Evolutionary conservation across 331 rosid genomes (phyloP).

Genomic region (Telfairia occidentalis): DNA sequence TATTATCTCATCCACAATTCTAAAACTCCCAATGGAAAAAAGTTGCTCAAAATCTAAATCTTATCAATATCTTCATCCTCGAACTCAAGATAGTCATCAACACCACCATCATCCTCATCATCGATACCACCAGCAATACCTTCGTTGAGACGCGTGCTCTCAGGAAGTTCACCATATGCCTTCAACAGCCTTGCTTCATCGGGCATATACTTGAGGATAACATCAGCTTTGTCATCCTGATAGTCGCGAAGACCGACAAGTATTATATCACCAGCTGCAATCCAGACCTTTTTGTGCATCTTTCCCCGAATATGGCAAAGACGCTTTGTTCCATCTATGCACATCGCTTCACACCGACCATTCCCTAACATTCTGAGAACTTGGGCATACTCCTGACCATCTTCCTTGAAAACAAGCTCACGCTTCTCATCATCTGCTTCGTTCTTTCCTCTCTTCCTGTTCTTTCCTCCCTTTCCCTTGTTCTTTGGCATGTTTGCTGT

Average conservation of each 20-base stretch:
- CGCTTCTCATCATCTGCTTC: slow-evolving; percentile 11
- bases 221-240: slow-evolving; percentile 9
- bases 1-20: not conserved
- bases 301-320: slow-evolving; percentile 5
- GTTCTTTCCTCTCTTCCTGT: slow-evolving; percentile 11
- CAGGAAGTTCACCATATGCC: slow-evolving; percentile 10
- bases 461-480: slow-evolving; percentile 15
- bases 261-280: slow-evolving; percentile 4
- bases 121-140: slow-evolving; percentile 10
- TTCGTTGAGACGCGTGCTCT: slow-evolving; percentile 8
- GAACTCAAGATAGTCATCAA: not conserved
- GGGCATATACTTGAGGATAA: slow-evolving; percentile 7
- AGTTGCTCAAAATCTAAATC: not conserved
- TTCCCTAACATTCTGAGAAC: slow-evolving; percentile 13
- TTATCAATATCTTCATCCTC: slow-evolving; percentile 6
- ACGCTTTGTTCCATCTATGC: slow-evolving; percentile 8
- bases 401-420: slow-evolving; percentile 12
- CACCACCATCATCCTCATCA: slow-evolving; percentile 7
- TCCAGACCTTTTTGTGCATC: slow-evolving; percentile 11
- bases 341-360: slow-evolving; percentile 10
- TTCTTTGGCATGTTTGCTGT: slow-evolving; percentile 10
- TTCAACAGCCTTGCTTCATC: slow-evolving; percentile 9
- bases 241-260: slow-evolving; percentile 8
- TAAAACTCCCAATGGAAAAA: not conserved
- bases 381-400: slow-evolving; percentile 8